A percentile compares a stretch with the other conserved stretches of the same genome.
Conservation (phyloP, 805 yeast species). For the Metschnikowia henanensis region DNA sequence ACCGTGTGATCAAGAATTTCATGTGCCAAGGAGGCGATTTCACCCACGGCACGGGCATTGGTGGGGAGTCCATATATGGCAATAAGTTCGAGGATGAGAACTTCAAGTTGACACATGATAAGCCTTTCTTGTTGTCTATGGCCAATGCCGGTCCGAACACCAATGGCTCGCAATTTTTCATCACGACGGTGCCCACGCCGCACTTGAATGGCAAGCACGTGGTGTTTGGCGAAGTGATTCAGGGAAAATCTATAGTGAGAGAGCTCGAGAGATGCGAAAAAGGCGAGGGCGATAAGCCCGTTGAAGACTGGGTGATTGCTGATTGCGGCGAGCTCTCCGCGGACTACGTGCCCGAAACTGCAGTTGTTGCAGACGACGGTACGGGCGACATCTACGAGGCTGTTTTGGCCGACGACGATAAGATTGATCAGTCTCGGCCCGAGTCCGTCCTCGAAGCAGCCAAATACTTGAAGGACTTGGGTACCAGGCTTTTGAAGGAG, state of each 20-base stretch:
- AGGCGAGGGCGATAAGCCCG: conserved; percentile 69
- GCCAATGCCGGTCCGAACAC: conserved; percentile 99
- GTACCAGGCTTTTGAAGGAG: conserved; percentile 71
- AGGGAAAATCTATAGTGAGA: conserved; percentile 79
- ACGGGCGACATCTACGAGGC: conserved; percentile 86
- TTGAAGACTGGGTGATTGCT: conserved; percentile 63
- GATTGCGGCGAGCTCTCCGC: conserved; percentile 77
- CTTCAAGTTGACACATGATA: conserved; percentile 71
- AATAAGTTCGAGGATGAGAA: conserved; percentile 88
- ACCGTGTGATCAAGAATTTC: conserved; percentile 83
- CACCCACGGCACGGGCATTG: conserved; percentile 78
- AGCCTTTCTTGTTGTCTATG: conserved; percentile 90
- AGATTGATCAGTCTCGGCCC: conserved; percentile 58
- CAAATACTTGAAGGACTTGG: conserved; percentile 67
- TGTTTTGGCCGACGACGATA: conserved; percentile 69
- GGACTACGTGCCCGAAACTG: conserved; percentile 53
- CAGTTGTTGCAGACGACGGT: conserved; percentile 60
- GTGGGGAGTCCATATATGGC: conserved; percentile 89
- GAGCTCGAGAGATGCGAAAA: conserved; percentile 72
- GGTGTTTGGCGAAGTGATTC: conserved; percentile 87
- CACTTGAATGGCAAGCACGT: conserved; percentile 96
- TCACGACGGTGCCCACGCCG: conserved; percentile 84
- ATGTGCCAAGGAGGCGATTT: conserved; percentile 95
- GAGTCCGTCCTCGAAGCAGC: conserved; percentile 68
- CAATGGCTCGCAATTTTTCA: conserved; percentile 97